Base-by-base conservation (phyloP, 148 eudicot genomes). In the Rhododendron vialii region DNA sequence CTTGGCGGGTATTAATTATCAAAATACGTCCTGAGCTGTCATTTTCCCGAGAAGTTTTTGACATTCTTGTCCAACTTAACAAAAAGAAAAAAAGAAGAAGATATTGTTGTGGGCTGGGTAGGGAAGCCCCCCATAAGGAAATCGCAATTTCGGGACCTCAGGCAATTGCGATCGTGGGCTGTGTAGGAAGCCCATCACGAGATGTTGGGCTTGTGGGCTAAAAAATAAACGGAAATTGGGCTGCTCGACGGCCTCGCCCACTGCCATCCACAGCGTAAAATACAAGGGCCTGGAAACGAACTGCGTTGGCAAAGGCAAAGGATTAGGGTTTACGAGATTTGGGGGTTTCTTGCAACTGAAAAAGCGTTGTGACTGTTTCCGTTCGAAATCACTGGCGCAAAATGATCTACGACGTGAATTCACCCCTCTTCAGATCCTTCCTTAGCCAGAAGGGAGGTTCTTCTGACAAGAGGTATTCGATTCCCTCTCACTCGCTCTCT, bases 381-480 rank as follows among this genome's bases (percentile, higher is more conserved):
- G 69, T n/a, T 63, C 51, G 53, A 55, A 83, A 79, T 22, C 45
- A 7, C 41, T 18, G 22, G 7, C 28, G 9, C n/a, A 45, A 91
- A 30, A 71, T 93, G 95, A 93, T 93, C 11, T 93, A 93, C 93
- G 95, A 93, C 94, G 94, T 93, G 18, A 92, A 90, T 28, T 93
- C 95, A 1, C 91, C 89, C 30, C 93, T 93, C 50, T 93, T 93
- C 88, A 89, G 95, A 18, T 93, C 94, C 28, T 93, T 93, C 90
- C 94, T 93, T 84, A 92, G 95, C 84, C 95, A 93, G 87, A 93
- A 92, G 91, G 95, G 95, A 7, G 93, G 93, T 38, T 69, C 93
- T 82, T 88, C 94, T 80, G 95, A 93, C 82, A 93, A 93, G 86
- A 92, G 95, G 95, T 91, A 59, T 30, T 11, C 36, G 65, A 3